A percentile compares a stretch with the other conserved stretches of the same genome.
Conservation (phyloP, 2,329 filamentous ascomycete species). For the Colletotrichum lentis region DNA sequence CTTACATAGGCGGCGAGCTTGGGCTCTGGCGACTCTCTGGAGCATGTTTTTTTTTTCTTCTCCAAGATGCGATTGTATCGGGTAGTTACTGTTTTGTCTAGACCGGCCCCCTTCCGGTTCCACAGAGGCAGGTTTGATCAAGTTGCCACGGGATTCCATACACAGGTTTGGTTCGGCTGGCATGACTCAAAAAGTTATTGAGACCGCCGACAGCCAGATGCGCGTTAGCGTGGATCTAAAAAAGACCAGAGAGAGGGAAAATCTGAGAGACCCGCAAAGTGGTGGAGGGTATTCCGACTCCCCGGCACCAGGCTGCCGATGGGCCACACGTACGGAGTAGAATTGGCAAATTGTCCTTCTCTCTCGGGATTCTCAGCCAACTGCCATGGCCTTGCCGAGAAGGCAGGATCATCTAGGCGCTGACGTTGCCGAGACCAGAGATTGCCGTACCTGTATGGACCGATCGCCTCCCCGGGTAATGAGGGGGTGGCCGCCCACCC, state of each 20-base stretch:
- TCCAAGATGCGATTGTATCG: background rate
- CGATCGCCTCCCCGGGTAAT: slow-evolving; percentile 13
- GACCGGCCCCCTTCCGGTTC: background rate
- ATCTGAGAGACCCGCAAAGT: background rate
- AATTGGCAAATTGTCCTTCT: background rate
- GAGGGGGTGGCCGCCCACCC: background rate
- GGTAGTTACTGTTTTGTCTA: background rate
- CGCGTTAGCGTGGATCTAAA: background rate
- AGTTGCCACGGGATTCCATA: too few species aligned
- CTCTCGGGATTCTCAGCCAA: slow-evolving; percentile 18
- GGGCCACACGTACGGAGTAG: background rate
- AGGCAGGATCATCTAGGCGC: slow-evolving; percentile 12
- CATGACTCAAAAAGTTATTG: background rate
- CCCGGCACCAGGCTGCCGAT: slow-evolving; percentile 19
- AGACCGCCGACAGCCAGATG: background rate
- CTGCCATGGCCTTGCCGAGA: slow-evolving; percentile 3
- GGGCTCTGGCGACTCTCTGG: background rate
- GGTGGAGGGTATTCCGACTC: slow-evolving; percentile 15
- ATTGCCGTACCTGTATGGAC: slow-evolving; percentile 15
- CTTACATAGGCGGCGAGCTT: background rate
- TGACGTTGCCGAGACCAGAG: slow-evolving; percentile 8
- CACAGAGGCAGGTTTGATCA: background rate
- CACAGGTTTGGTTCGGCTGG: background rate
- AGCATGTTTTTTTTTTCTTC: background rate
- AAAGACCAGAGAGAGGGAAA: background rate